These are phyloP conservation scores for Erucastrum elatum DNA, from an alignment of 345 rosid species.

Conservation along the genomic window DNA sequence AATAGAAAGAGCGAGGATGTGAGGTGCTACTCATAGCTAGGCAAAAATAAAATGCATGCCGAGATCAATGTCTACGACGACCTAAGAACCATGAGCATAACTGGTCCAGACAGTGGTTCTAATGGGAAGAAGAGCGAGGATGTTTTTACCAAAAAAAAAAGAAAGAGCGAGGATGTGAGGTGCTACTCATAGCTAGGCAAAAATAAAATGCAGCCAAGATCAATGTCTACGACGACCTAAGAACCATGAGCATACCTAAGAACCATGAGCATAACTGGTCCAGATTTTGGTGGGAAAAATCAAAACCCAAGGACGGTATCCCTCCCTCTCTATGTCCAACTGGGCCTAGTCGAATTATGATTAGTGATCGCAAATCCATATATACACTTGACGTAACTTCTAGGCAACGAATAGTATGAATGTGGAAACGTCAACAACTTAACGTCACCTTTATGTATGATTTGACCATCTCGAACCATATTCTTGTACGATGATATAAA, in stretches of 20 bases:
- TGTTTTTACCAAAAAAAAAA: too few species aligned
- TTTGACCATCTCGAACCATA: constrained; percentile 31
- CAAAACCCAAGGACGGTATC: not conserved
- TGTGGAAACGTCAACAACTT: constrained; percentile 46
- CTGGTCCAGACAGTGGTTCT: not conserved
- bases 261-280: not conserved
- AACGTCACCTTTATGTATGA: constrained; percentile 27
- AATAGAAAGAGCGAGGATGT: not conserved
- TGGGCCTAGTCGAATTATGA: constrained; percentile 3
- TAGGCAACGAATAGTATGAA: constrained; percentile 49
- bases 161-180: not conserved
- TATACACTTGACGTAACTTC: constrained; percentile 42
- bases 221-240: not conserved
- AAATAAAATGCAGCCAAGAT: constrained; percentile 8
- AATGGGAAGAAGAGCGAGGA: not conserved
- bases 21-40: not conserved
- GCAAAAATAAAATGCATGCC: not conserved
- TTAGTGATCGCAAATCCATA: not conserved
- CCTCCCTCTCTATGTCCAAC: not conserved
- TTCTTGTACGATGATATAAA: constrained; percentile 1
- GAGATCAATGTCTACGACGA: not conserved
- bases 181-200: not conserved
- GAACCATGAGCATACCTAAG: not conserved
- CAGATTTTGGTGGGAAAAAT: not conserved
- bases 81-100: not conserved